Evolutionary conservation across 352 stramenopile genomes (phyloP), one percentile per base, ranked within the genome.

Genomic region (Halophytophthora batemanensis): DNA sequence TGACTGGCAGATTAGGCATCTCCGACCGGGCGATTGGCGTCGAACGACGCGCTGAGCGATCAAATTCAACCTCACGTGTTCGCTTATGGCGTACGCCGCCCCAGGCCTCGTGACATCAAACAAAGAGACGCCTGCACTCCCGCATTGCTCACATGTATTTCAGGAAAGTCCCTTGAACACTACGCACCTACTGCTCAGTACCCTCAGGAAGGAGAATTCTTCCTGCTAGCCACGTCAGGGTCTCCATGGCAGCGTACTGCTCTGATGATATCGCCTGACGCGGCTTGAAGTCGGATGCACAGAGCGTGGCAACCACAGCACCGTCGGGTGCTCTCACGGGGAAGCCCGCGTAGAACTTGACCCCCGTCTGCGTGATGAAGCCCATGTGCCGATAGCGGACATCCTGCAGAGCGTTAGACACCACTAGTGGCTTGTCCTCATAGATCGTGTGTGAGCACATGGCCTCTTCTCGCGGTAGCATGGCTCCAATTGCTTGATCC

Each of bases 341-440:
- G 59, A 88, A 88, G 1, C 77, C 73, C 0, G 77, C 77, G 72
- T 88, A 88, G 50, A 86, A 88, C 45, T 77, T 72, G 50, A 84
- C 61, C 7, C 71, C 71, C 1, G 64, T 65, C 28, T 76, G 58
- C 37, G 66, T 69, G 37, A 82, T 59, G 34, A 73, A 70, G 39
- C 65, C 59, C 70, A 86, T 77, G 44, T 88, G 69, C 21, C 65
- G 70, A 43, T 85, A 88, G 22, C 77, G 77, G 50, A 85, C 68
- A 50, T 88, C 77, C 21, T 78, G 55, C 2, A 74, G 72, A 55
- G 86, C 80, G 59, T 84, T 78, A 35, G n/a, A n/a, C n/a, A 85
- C 50, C 10, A 88, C 58, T 11, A 86, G 44, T 6, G 75, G 74
- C 45, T 71, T 71, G 65, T 88, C 74, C 3, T 63, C 68, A 61